Evolutionary conservation across 1,139 yeast species (phyloP), one percentile per base, ranked within the genome.

Genomic region (Scheffersomyces lignicola): DNA sequence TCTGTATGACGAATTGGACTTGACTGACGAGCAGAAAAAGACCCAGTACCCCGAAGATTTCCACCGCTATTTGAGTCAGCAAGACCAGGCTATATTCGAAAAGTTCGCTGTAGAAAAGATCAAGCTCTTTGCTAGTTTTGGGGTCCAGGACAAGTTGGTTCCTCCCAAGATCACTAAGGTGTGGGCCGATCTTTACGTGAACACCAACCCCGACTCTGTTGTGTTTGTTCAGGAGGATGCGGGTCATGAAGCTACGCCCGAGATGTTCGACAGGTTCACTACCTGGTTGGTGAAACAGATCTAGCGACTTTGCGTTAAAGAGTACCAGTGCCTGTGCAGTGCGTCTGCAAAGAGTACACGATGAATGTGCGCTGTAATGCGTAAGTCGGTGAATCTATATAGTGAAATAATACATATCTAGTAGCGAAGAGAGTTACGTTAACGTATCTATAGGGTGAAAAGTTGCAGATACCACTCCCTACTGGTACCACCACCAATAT

Each of bases 71-170:
- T 29, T 69, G 22, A 43, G 58, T 11, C 39, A 43, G 2, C 58
- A 58, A 27, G 76, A 70, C 40, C 36, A 38, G 7, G 45, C 40
- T 3, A 61, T 69, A 18, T 61, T 62, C 38, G 73, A 69, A 37
- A 45, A 53, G 22, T 70, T 62, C 44, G 66, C 70, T 3, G 58
- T 57, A 49, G 34, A 44, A 10, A 44, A 51, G 31, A 52, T 69
- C 38, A 61, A 58, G 35, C 39, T 67, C 50, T 68, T 60, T 49
- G 73, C 73, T 2, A 35, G 58, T 17, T 68, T 61, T 44, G 74
- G 72, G 11, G 56, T 48, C 7, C 54, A 54, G 5, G 76, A 70
- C 39, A 51, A 45, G 4, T 48, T 64, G 39, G 76, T 69, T 3
- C 76, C 75, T 5, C 51, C 60, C 2, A 49, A 48, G 22, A 56